phyloP scores from a whole-genome alignment of 1,284 basidiomycete genomes.

The Boletus subluridellus region DNA sequence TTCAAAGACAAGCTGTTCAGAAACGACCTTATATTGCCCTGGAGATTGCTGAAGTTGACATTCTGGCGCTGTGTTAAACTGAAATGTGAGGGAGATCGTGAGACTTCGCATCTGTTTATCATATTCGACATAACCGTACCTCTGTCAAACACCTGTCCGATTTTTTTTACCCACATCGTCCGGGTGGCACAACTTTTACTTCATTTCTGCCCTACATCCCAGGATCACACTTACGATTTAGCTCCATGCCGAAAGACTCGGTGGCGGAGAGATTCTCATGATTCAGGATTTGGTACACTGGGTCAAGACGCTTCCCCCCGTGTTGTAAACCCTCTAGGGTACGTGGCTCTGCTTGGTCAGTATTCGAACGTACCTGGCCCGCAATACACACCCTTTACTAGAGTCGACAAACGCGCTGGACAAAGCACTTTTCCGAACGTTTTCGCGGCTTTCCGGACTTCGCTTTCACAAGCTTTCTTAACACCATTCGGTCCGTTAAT shows the following conservation, averaged over 20 bases:
- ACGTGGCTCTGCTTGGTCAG: slow-evolving; percentile 4
- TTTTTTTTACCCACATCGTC: background rate
- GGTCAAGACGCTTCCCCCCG: background rate
- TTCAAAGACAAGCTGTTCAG: background rate
- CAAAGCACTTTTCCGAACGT: slow-evolving; percentile 6
- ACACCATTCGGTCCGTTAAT: background rate
- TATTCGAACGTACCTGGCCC: background rate
- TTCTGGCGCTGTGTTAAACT: background rate
- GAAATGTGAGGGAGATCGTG: slow-evolving; percentile 14
- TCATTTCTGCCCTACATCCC: background rate
- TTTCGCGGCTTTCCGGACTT: slow-evolving; percentile 2
- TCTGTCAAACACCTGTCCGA: slow-evolving; percentile 18
- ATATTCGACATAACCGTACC: slow-evolving; percentile 13
- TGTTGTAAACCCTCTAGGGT: background rate
- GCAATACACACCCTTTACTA: background rate
- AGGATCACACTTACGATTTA: background rate
- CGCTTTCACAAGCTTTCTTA: background rate
- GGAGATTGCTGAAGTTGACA: background rate
- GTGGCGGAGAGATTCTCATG: background rate
- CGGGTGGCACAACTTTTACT: slow-evolving; percentile 7
- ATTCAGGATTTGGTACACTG: background rate
- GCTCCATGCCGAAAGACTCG: background rate
- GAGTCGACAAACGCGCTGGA: background rate
- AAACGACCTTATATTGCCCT: background rate
- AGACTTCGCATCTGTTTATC: slow-evolving; percentile 16